These are phyloP conservation scores for Lodderomyces margitis DNA, from an alignment of 1,139 yeast species.

Conservation along the genomic window DNA sequence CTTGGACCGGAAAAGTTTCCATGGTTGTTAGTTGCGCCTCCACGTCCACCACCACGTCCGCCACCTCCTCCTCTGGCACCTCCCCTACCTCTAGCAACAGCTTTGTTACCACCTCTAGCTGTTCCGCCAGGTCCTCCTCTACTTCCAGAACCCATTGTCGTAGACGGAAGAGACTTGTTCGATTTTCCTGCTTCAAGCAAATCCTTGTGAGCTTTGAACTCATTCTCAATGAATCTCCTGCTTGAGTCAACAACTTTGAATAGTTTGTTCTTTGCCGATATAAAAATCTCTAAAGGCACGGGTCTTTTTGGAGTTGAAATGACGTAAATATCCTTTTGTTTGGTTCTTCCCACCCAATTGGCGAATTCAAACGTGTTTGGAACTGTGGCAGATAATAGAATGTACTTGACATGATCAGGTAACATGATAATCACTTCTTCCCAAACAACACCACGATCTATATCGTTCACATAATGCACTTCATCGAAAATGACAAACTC, in stretches of 20 bases:
- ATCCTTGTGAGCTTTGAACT: conserved; percentile 62
- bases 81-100: conserved; percentile 26
- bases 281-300: conserved; percentile 82
- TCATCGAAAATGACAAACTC: conserved; percentile 97
- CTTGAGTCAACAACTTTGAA: conserved; percentile 73
- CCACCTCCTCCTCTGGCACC: conserved; percentile 26
- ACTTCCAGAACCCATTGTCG: conserved; percentile 41
- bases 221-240: conserved; percentile 63
- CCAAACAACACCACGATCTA: conserved; percentile 98
- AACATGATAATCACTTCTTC: conserved; percentile 96
- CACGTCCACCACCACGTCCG: conserved; percentile 22
- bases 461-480: conserved; percentile 95
- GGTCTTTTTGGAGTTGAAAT: conserved; percentile 96
- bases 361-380: conserved; percentile 98
- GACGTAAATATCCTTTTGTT: conserved; percentile 91
- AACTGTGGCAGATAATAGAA: conserved; percentile 89
- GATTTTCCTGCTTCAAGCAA: conserved; percentile 32
- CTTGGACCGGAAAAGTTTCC: conserved; percentile 31
- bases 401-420: conserved; percentile 92
- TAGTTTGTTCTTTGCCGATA: conserved; percentile 70
- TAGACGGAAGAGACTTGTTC: conserved; percentile 34
- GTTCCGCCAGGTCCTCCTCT: conserved; percentile 48
- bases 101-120: conserved; percentile 31
- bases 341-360: conserved; percentile 97
- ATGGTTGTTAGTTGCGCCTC: conserved; percentile 19